Base-by-base conservation (phyloP, 768 basidiomycete species). In the Phaffia australis region DNA sequence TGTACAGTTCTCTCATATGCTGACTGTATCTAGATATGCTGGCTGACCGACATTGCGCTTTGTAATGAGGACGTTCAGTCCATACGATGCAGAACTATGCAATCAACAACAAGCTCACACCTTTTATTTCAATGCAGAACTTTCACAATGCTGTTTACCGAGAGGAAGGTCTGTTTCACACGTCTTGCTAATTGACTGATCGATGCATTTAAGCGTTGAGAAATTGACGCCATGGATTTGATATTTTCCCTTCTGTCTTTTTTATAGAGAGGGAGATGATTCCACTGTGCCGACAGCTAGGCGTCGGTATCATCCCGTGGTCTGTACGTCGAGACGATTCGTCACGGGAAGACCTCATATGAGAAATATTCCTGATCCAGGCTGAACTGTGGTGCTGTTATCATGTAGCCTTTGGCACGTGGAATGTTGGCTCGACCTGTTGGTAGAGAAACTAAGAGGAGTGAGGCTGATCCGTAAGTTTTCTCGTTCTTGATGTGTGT, bases 101-200 rank as follows among this genome's bases (percentile, higher is more conserved):
- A 0, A 81, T 84, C 64, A 73, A 79, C 49, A 81, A 86, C 73
- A 78, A 79, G 3, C 81, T 82, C 78, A 82, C 83, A 5, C 79
- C 77, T 66, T 85, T 86, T 75, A 83, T 85, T 71, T 83, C 82
- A 0, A 84, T 85, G 84, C 85, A 86, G 73, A 86, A 86, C 71
- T 83, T 61, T 66, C 81, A 86, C 73, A 83, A 76, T 66, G 74
- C 84, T 11, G 71, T 83, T 16, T 86, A 86, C 70, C 77, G 85
- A 19, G 85, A 86, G 72, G 84, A 86, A 71, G 35, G 84, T 83
- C 71, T 77, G 82, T 1, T 83, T 83, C 70, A 83, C 83, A 5
- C 35, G 82, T 42, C 11, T 42, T 42, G 35, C 35, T 42, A 42
- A 42, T 11, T 42, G 11, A 42, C 4, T 11, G 11, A 42, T 42